phyloP scores from a whole-genome alignment of 768 basidiomycete species.

The Panus rudis region DNA sequence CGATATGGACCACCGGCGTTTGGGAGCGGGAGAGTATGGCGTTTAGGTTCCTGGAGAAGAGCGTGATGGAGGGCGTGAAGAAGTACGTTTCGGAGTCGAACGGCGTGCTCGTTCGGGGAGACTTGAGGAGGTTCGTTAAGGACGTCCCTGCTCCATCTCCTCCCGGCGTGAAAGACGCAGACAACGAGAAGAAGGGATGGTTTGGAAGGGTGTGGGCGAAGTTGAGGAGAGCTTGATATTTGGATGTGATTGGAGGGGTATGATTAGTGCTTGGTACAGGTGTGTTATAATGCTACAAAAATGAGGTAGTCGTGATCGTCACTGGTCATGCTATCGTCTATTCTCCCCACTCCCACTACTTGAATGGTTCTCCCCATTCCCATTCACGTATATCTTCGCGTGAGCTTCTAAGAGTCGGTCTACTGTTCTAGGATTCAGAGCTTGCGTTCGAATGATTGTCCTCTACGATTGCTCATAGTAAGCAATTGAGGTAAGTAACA shows the following conservation, averaged over 20 bases:
- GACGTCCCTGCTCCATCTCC: background rate
- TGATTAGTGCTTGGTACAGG: too few relatives aligned
- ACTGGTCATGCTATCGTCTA: too few relatives aligned
- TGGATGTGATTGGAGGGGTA: too few relatives aligned
- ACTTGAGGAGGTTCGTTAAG: constrained; percentile 13
- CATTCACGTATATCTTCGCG: constrained; percentile 28
- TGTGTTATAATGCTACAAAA: too few relatives aligned
- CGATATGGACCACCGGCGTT: constrained; percentile 64
- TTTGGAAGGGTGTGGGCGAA: background rate
- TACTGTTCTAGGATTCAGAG: constrained; percentile 20
- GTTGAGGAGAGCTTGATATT: background rate
- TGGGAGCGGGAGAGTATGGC: constrained; percentile 60
- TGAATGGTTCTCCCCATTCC: constrained; percentile 12
- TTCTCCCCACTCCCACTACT: too few relatives aligned
- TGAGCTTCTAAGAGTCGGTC: constrained; percentile 31
- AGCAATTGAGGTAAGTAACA: background rate
- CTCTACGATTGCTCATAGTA: constrained; percentile 14
- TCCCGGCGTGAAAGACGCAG: background rate
- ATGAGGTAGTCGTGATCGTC: too few relatives aligned
- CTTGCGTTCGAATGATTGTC: constrained; percentile 21
- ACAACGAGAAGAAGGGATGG: background rate
- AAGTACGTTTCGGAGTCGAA: constrained; percentile 27
- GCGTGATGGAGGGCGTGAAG: constrained; percentile 39
- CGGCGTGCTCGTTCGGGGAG: constrained; percentile 1
- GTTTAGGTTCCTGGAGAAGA: constrained; percentile 55